phyloP scores from a whole-genome alignment of 1,139 yeast species.

The Sugiyamaella neomexicana region DNA sequence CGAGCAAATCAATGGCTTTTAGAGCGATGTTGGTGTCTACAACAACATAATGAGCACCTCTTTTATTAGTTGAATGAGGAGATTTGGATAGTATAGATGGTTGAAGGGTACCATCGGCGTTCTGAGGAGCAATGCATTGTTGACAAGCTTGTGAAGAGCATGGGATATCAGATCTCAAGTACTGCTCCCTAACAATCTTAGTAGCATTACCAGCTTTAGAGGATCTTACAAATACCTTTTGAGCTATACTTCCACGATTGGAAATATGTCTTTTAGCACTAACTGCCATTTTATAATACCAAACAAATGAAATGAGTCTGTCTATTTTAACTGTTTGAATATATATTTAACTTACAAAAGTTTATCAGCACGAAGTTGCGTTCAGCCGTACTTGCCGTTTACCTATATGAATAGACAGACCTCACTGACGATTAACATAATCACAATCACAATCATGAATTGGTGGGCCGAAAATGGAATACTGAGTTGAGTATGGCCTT shows the following conservation, averaged over 20 bases:
- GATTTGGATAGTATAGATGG: slow-evolving; percentile 47
- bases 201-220: slow-evolving; percentile 81
- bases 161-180: slow-evolving; percentile 87
- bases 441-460: no score
- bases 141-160: slow-evolving; percentile 76
- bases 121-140: slow-evolving; percentile 51
- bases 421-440: no score
- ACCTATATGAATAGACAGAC: no score
- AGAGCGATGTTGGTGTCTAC: slow-evolving; percentile 87
- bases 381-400: background rate
- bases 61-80: slow-evolving; percentile 57
- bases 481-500: no score
- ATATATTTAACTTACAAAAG: background rate
- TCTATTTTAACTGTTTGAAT: background rate
- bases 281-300: slow-evolving; percentile 1
- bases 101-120: slow-evolving; percentile 46
- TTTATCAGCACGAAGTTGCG: background rate
- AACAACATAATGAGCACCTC: slow-evolving; percentile 72
- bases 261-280: slow-evolving; percentile 1
- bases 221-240: slow-evolving; percentile 89
- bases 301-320: no score
- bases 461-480: no score
- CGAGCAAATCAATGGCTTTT: slow-evolving; percentile 87
- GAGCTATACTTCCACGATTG: background rate
- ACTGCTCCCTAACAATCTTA: slow-evolving; percentile 91